Evolutionary conservation across 2,329 filamentous ascomycete species (phyloP).

Genomic region (Aspergillus melleus): DNA sequence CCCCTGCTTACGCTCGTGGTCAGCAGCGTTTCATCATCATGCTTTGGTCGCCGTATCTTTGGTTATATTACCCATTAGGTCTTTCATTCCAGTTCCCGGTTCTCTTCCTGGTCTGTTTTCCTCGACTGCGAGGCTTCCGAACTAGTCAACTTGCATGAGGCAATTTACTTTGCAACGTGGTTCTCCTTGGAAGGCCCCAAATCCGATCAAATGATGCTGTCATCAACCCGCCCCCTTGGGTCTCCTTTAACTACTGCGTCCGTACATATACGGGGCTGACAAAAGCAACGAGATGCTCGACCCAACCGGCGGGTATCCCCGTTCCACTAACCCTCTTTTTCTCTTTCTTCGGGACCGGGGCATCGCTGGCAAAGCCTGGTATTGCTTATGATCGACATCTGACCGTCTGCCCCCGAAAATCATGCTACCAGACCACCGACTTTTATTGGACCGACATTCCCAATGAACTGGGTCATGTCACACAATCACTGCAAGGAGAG

Average conservation of each 20-base stretch:
- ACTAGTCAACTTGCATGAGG: background rate
- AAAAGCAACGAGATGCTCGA: background rate
- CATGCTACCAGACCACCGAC: background rate
- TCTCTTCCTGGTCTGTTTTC: background rate
- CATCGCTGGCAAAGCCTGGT: background rate
- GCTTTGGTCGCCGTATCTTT: background rate
- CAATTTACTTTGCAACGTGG: background rate
- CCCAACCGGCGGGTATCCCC: background rate
- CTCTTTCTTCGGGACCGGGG: background rate
- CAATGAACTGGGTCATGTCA: constrained; percentile 17
- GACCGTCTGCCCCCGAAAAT: background rate
- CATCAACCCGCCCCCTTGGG: background rate
- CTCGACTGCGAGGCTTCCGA: background rate
- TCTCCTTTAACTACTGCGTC: background rate
- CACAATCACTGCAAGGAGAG: constrained; percentile 11
- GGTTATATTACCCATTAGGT: no score
- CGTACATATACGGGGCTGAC: background rate
- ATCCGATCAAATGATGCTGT: background rate
- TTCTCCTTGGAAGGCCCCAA: background rate
- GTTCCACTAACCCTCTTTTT: background rate
- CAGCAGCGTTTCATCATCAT: background rate
- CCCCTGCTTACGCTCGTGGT: background rate
- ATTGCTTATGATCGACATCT: background rate
- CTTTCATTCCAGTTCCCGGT: background rate
- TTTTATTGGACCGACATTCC: constrained; percentile 15